These are phyloP conservation scores for Arthrobotrys entomopaga DNA, from an alignment of 2,329 filamentous ascomycete genomes.

Conservation along the genomic window DNA sequence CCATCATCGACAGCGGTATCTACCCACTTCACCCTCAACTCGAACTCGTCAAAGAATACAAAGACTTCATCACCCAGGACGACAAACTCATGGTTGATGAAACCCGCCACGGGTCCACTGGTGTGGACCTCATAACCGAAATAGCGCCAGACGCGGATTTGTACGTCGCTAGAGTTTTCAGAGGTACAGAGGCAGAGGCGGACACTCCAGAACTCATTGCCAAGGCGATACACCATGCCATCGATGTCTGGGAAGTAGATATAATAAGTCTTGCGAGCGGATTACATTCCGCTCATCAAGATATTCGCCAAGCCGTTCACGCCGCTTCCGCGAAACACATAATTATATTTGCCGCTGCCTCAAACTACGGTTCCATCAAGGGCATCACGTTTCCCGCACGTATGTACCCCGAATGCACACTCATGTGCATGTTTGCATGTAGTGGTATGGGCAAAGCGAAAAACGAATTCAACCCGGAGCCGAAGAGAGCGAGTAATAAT, in stretches of 20 bases:
- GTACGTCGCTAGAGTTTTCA: background rate
- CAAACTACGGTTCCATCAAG: background rate
- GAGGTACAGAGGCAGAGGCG: background rate
- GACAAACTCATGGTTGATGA: background rate
- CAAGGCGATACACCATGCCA: background rate
- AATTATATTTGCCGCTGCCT: conserved; percentile 1
- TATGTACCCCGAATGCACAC: background rate
- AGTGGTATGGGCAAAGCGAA: background rate
- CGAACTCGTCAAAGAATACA: conserved; percentile 1
- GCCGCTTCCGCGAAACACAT: background rate
- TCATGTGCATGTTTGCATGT: conserved; percentile 12
- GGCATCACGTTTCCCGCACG: conserved; percentile 1
- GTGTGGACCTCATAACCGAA: background rate
- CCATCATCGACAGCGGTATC: conserved; percentile 7
- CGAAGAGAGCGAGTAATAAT: background rate
- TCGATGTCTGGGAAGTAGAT: background rate
- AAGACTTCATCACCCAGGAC: background rate
- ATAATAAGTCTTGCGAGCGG: conserved; percentile 3
- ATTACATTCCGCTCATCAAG: background rate
- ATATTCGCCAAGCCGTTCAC: background rate
- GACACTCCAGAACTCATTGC: background rate
- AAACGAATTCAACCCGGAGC: background rate
- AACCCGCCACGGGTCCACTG: conserved; percentile 3
- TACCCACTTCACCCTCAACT: background rate
- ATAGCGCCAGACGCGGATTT: conserved; percentile 7